A percentile compares a stretch with the other conserved stretches of the same genome.
Conservation (phyloP, 306 rosid species). For the Gleditsia sinensis region DNA sequence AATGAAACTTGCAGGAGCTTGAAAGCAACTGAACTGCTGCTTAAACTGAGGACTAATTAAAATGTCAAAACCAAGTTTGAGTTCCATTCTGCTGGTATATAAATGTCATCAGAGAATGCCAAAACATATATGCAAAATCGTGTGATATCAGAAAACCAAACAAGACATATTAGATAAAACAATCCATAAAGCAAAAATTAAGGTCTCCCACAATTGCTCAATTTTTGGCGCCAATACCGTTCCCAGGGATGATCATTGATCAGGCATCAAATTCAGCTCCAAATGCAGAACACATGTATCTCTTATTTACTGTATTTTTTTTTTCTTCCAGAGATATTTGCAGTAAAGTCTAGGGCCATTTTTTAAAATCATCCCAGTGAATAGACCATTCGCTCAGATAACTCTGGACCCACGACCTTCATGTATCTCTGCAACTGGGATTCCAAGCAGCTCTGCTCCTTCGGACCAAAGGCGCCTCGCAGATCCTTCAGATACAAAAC, state of each 20-base stretch:
- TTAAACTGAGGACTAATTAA: neutral
- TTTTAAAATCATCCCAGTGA: slow-evolving; percentile 43
- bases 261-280: slow-evolving; percentile 27
- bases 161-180: neutral
- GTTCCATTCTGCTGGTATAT: neutral
- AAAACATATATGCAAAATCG: neutral
- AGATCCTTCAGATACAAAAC: slow-evolving; percentile 59
- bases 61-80: neutral
- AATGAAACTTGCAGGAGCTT: neutral
- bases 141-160: neutral
- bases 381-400: slow-evolving; percentile 72
- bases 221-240: neutral
- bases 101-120: neutral
- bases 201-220: neutral
- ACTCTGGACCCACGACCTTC: slow-evolving; percentile 66
- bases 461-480: slow-evolving; percentile 43
- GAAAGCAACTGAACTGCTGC: neutral
- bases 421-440: slow-evolving; percentile 64
- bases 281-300: slow-evolving; percentile 12
- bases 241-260: slow-evolving; percentile 9
- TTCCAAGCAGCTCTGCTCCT: slow-evolving; percentile 56
- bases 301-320: neutral
- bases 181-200: neutral
- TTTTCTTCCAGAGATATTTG: neutral
- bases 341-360: slow-evolving; percentile 15